Conservation (phyloP, 2,329 filamentous ascomycete genomes). For the Paecilomyces sp. region DNA sequence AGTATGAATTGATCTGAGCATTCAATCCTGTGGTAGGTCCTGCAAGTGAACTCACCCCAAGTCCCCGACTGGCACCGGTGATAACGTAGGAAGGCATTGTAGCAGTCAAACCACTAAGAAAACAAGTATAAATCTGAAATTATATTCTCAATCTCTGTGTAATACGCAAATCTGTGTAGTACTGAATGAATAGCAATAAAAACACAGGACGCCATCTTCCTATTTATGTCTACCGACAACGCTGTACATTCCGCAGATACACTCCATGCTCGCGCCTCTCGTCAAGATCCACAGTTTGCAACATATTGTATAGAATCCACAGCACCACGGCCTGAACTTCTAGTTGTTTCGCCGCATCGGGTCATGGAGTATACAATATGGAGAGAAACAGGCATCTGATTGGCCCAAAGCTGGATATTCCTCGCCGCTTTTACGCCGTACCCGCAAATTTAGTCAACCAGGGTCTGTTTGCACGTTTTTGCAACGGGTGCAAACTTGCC, state of each 20-base stretch:
- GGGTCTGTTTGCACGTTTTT: background rate
- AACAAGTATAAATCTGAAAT: background rate
- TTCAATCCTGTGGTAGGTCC: background rate
- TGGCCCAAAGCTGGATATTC: background rate
- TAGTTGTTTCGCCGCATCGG: background rate
- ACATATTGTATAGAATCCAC: background rate
- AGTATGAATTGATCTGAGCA: background rate
- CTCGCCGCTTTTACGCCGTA: background rate
- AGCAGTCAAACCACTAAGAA: background rate
- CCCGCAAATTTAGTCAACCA: background rate
- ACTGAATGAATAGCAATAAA: background rate
- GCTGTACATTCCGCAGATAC: background rate
- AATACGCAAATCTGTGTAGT: background rate
- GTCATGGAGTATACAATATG: background rate
- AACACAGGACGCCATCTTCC: background rate
- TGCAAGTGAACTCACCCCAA: slow-evolving; percentile 10
- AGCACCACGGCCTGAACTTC: background rate
- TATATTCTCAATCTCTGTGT: background rate
- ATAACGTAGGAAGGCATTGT: slow-evolving; percentile 16
- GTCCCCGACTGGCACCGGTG: slow-evolving; percentile 16
- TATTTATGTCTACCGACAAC: background rate
- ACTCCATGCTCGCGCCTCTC: background rate
- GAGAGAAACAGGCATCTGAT: background rate
- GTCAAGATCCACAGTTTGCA: background rate
- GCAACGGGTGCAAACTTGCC: background rate